Base-by-base conservation (phyloP, 179 eudicot species). In the Nepenthes alata region DNA sequence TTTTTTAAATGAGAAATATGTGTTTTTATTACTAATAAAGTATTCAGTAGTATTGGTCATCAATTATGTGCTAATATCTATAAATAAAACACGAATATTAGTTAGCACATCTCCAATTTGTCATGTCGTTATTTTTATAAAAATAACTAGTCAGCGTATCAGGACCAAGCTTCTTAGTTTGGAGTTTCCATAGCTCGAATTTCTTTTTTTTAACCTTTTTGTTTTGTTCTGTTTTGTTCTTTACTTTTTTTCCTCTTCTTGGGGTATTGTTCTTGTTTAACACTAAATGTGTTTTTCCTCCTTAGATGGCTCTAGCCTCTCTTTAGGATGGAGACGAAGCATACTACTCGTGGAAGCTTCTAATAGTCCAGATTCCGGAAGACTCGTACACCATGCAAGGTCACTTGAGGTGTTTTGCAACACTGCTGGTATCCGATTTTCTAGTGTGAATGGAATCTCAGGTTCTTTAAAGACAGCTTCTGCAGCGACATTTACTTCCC, bases 321-420 rank as follows among this genome's bases (percentile, higher is more conserved):
- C 81, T 70, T 70, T 89, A 81, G 98, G 98, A 56, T 86, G 96
- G 98, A 85, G 98, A 68, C 95, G 95, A 60, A 82, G 78, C 65
- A 87, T 93, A 63, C 84, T 93, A 67, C 94, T 93, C 53, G 88
- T 89, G 64, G 96, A 89, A 70, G 95, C 98, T 66, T 78, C 90
- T 62, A 82, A 85, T 69, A 87, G 81, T 81, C 88, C 93, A 38
- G 96, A 93, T 78, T 81, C 96, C 59, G 97, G 98, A 78, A 85
- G 98, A 82, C 77, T 82, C 63, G 70, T 75, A 50, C 90, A 89
- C 75, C 97, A 89, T 76, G 86, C 88, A 45, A 83, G 90, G 57
- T 77, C 97, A 58, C 97, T 93, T 37, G 95, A 89, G 81, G 70
- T 88, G 76, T 89, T 80, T 61, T 93, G 98, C 68, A 70, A 81